Evolutionary conservation across 1,139 yeast genomes (phyloP), one percentile per base, ranked within the genome.

Genomic region (Protomyces inouyei): DNA sequence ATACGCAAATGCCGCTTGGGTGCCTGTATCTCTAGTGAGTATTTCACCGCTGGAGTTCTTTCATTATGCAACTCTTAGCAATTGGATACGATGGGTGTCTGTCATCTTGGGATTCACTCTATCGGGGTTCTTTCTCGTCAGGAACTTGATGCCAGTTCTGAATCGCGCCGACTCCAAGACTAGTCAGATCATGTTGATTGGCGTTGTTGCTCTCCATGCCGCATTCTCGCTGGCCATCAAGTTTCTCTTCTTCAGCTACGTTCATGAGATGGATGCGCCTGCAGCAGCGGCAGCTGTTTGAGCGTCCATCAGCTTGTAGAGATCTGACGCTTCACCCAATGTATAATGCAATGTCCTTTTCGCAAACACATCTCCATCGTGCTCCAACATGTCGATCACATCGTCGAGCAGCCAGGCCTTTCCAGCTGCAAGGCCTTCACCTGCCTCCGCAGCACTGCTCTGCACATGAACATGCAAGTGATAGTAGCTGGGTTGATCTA

Each of bases 391-490:
- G 51, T 88, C 96, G 67, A 93, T 87, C 1, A 91, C 82, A 68
- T 88, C 96, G 67, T 90, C 96, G 54, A 93, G 75, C 48, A 92
- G 76, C 21, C 90, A 79, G 0, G 97, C 96, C 71, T 87, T 88
- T 0, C 98, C 98, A 10, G 83, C 85, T 14, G 84, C 78, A 57
- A 85, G 82, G 1, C 92, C 88, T 67, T 83, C 83, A 6, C 91
- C 93, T 0, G 95, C 96, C 0, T 85, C 84, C 69, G 88, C 88
- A 28, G 77, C 79, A 6, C 88, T 79, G 70, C 87, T 87, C 28
- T 91, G 96, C n/a, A 88, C 85, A 73, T 93, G 98, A 45, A 93
- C 81, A 73, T 93, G 98, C 78, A 93, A 86, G 72, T 93, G 98
- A 73, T 93, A 93, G 74, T 93, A 93, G 0, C 97, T 88, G 0